Evolutionary conservation across 2,329 filamentous ascomycete species (phyloP).

Genomic region (Stachybotrys echinatus): DNA sequence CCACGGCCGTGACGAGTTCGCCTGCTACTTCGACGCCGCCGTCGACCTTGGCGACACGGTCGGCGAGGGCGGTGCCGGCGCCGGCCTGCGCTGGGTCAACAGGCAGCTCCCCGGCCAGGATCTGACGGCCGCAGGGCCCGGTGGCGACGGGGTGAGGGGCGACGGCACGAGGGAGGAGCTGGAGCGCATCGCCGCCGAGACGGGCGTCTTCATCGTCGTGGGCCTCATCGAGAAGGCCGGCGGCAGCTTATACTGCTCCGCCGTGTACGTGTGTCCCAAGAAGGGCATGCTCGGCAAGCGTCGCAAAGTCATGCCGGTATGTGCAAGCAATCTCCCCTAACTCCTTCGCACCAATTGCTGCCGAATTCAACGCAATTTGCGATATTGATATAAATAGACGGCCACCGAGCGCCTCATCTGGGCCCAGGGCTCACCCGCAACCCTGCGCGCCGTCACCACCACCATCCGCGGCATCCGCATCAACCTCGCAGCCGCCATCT

Average conservation of each 20-base stretch:
- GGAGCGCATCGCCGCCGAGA: conserved; percentile 69
- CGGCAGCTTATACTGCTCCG: conserved; percentile 79
- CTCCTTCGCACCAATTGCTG: neutral
- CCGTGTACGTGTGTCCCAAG: conserved; percentile 73
- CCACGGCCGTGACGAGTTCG: conserved; percentile 73
- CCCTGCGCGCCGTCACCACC: conserved; percentile 73
- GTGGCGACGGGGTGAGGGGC: conserved; percentile 35
- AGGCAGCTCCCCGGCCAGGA: conserved; percentile 39
- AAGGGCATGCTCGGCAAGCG: conserved; percentile 75
- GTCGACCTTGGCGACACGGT: conserved; percentile 80
- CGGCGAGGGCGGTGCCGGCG: conserved; percentile 51
- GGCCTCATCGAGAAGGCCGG: conserved; percentile 76
- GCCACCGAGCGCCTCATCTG: conserved; percentile 79
- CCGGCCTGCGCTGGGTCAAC: conserved; percentile 66
- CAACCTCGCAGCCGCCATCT: conserved; percentile 82
- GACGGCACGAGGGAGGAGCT: conserved; percentile 71
- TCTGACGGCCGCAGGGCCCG: conserved; percentile 2
- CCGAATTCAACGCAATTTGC: neutral
- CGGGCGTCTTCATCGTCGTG: conserved; percentile 75
- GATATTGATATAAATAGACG: conserved; percentile 43
- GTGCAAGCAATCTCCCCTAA: conserved; percentile 18
- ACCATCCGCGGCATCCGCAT: conserved; percentile 73
- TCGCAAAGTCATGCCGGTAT: conserved; percentile 83
- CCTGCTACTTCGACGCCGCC: conserved; percentile 71
- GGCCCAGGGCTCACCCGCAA: conserved; percentile 78